Conservation (phyloP, 2,329 filamentous ascomycete species). For the Hypoxylon sp. region DNA sequence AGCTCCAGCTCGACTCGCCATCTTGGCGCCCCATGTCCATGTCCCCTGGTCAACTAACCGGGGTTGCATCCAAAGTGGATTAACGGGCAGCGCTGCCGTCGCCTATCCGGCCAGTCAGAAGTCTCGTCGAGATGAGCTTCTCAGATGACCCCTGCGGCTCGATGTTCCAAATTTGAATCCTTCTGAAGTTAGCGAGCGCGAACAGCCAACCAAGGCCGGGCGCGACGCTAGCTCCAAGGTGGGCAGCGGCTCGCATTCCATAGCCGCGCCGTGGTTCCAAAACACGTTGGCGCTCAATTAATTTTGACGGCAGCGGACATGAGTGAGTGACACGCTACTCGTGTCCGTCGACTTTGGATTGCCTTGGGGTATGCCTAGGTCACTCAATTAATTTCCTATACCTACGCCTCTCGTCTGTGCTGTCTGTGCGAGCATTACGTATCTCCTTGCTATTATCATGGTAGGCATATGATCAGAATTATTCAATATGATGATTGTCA, state of each 20-base stretch:
- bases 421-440: too few relatives aligned
- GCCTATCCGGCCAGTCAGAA: constrained; percentile 34
- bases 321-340: constrained; percentile 22
- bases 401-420: too few relatives aligned
- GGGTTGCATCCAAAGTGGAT: constrained; percentile 20
- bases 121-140: constrained; percentile 22
- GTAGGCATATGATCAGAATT: background rate
- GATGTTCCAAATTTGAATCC: constrained; percentile 15
- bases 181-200: constrained; percentile 6
- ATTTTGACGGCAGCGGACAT: constrained; percentile 35
- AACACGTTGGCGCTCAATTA: constrained; percentile 31
- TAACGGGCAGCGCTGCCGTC: constrained; percentile 25
- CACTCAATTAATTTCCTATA: too few relatives aligned
- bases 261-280: constrained; percentile 32
- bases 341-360: constrained; percentile 5
- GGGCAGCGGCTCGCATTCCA: constrained; percentile 15
- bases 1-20: background rate
- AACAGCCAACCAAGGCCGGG: background rate
- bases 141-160: constrained; percentile 24
- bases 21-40: background rate
- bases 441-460: too few relatives aligned
- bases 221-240: constrained; percentile 27
- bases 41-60: constrained; percentile 1
- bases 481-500: too few relatives aligned
- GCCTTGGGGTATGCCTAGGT: background rate